Evolutionary conservation across 2,329 filamentous ascomycete genomes (phyloP).

Genomic region (Nemania sp.): DNA sequence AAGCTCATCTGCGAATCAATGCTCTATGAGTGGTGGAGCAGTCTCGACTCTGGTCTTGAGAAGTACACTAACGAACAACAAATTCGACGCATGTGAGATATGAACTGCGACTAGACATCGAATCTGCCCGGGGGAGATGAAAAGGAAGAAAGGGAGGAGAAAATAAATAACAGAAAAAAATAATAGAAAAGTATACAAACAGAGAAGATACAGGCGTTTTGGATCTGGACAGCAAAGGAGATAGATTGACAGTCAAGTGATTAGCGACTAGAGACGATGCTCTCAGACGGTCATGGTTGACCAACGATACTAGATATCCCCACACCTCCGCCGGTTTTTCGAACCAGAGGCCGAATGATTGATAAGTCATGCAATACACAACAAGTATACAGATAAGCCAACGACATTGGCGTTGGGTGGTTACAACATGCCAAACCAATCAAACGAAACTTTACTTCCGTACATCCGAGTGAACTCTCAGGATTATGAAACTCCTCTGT

Average conservation of each 20-base stretch:
- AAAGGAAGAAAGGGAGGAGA: neutral
- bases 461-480: slow-evolving; percentile 18
- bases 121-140: neutral
- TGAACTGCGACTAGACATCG: neutral
- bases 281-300: slow-evolving; percentile 30
- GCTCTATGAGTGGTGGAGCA: slow-evolving; percentile 97
- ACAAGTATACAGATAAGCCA: slow-evolving; percentile 33
- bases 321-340: slow-evolving; percentile 25
- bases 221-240: slow-evolving; percentile 20
- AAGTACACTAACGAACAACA: slow-evolving; percentile 87
- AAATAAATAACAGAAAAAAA: neutral
- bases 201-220: slow-evolving; percentile 17
- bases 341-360: slow-evolving; percentile 25
- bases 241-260: slow-evolving; percentile 23
- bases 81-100: slow-evolving; percentile 81
- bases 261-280: slow-evolving; percentile 28
- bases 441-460: slow-evolving; percentile 18
- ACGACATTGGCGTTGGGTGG: slow-evolving; percentile 19
- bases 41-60: slow-evolving; percentile 83
- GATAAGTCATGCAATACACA: slow-evolving; percentile 25
- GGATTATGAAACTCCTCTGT: slow-evolving; percentile 12
- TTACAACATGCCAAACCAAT: slow-evolving; percentile 29
- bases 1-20: slow-evolving; percentile 98
- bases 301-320: slow-evolving; percentile 36
- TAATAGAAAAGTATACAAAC: neutral